Conservation (phyloP, 768 basidiomycete species). For the Podaxis mareebaensis region DNA sequence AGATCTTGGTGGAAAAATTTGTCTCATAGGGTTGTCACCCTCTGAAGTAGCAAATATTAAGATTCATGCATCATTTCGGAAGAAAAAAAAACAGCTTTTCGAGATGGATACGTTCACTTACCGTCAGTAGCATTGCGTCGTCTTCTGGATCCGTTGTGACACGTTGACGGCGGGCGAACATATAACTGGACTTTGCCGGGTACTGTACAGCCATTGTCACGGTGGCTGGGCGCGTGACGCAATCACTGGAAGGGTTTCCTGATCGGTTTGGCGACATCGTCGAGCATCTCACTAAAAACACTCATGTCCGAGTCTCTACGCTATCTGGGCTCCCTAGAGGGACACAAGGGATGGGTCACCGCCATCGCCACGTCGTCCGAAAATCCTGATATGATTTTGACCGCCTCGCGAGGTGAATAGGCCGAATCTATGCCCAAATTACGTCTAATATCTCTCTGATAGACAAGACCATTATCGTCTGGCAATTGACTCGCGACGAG, state of each 20-base stretch:
- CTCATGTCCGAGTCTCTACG: slow-evolving; percentile 83
- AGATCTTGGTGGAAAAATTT: slow-evolving; percentile 75
- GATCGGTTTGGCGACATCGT: slow-evolving; percentile 32
- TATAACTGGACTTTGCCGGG: slow-evolving; percentile 29
- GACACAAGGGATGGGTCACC: slow-evolving; percentile 98
- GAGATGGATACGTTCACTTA: neutral
- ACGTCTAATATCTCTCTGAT: slow-evolving; percentile 29
- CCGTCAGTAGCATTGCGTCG: neutral
- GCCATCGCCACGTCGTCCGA: slow-evolving; percentile 98
- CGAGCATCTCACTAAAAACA: slow-evolving; percentile 31
- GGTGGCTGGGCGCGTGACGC: slow-evolving; percentile 58
- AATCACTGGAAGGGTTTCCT: slow-evolving; percentile 19
- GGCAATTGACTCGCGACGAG: slow-evolving; percentile 95
- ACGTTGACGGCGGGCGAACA: neutral
- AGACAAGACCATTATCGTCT: slow-evolving; percentile 99
- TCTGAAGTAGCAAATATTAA: slow-evolving; percentile 93
- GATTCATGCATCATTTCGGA: slow-evolving; percentile 36
- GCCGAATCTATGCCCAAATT: slow-evolving; percentile 23
- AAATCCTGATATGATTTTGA: slow-evolving; percentile 99
- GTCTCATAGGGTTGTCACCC: slow-evolving; percentile 65
- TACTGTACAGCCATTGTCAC: slow-evolving; percentile 65
- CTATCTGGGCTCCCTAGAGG: slow-evolving; percentile 88
- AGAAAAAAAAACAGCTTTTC: slow-evolving; percentile 2
- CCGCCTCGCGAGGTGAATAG: slow-evolving; percentile 87
- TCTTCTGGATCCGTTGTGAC: neutral